phyloP scores from a whole-genome alignment of 345 rosid species.

The Euphorbia tirucalli region DNA sequence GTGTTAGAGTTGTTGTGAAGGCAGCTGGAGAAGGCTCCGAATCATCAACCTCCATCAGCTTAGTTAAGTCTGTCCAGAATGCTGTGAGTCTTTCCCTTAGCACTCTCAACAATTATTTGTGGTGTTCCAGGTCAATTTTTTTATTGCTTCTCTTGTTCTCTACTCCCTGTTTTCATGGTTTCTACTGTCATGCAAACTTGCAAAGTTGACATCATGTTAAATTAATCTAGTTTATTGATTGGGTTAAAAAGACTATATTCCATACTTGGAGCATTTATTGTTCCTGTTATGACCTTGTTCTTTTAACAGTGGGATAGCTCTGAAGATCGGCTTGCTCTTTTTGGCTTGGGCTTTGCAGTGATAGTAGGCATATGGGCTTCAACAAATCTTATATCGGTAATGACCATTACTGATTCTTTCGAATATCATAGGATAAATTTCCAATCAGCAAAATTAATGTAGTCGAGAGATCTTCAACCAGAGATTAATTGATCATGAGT shows the following conservation, averaged over 20 bases:
- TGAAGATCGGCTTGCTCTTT: conserved; percentile 73
- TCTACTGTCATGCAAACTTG: background rate
- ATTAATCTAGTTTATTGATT: no score
- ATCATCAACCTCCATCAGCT: conserved; percentile 57
- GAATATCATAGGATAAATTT: conserved; percentile 2
- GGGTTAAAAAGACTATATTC: no score
- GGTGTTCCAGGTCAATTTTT: background rate
- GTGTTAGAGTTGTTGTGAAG: conserved; percentile 38
- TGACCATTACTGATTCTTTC: conserved; percentile 5
- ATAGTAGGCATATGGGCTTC: conserved; percentile 77
- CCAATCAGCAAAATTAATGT: background rate
- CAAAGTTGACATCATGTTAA: background rate
- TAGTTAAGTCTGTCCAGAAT: conserved; percentile 58
- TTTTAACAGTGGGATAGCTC: conserved; percentile 65
- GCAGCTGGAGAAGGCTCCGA: conserved; percentile 61
- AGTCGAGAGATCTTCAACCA: background rate
- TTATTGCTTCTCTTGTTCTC: background rate
- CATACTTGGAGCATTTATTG: background rate
- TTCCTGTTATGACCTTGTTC: background rate
- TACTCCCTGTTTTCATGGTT: background rate
- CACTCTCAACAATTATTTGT: background rate
- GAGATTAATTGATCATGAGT: no score
- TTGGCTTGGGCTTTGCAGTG: conserved; percentile 77
- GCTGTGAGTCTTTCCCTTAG: conserved; percentile 45
- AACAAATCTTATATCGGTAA: conserved; percentile 61